Base-by-base conservation (phyloP, 371 early-diverging fungal species). In the Basidiobolus meristosporus region DNA sequence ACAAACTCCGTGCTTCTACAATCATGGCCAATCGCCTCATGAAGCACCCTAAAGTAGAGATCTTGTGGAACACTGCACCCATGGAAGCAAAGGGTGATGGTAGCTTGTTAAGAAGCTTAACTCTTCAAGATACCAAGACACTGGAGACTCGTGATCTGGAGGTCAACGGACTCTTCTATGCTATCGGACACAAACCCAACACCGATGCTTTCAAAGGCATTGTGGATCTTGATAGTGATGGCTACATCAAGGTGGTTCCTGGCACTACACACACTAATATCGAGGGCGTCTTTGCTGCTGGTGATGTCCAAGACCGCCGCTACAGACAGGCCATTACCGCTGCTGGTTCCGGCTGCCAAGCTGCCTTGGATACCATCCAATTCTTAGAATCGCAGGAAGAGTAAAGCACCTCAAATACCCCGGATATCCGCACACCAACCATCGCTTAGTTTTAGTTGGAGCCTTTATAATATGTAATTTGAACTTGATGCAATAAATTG, bases 181-280 rank as follows among this genome's bases (percentile, higher is more conserved):
- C 97, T 33, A 96, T 99, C 51, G 99, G 99, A 29, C 99, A 99
- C 60, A 68, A 58, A 38, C 98, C 98, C 32, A 93, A 93, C 56
- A 88, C 85, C 9, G 43, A 58, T n/a, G 60, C 82, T 43, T 77
- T 93, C 47, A 69, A 65, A 60, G 72, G 68, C 22, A 64, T 70
- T 53, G 56, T 95, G 36, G 67, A 77, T 28, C 48, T 83, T 38
- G 85, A 91, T 60, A 65, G 68, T 34, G 80, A 79, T 42, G 90
- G 92, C 42, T 99, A 98, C 60, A 73, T 99, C 45, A 62, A 74
- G 50, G 79, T 85, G 21, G 54, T 73, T 40, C 80, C 88, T 36
- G 81, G 84, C 29, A 76, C 79, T 36, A 69, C 90, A 16, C 50
- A 68, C 30, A 98, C 98, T 39, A 80, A 61, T 51, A 54, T 95